A percentile compares a stretch with the other conserved stretches of the same genome.
These are phyloP conservation scores for Ligustrum vulgare DNA, from an alignment of 257 asterid species.

Conservation along the genomic window DNA sequence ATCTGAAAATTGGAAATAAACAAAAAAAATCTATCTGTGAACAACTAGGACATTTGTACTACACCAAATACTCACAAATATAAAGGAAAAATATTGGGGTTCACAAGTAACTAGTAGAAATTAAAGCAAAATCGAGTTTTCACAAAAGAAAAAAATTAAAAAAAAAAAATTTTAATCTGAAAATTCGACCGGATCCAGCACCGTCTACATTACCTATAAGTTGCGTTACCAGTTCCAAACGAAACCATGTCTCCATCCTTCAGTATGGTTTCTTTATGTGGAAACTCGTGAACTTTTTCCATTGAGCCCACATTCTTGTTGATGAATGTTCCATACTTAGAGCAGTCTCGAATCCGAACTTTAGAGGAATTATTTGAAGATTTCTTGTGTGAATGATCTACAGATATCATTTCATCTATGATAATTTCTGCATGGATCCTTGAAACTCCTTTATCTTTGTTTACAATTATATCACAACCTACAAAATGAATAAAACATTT, in stretches of 20 bases:
- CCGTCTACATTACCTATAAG: constrained; percentile 58
- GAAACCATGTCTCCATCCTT: constrained; percentile 78
- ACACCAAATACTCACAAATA: no score
- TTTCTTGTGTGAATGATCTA: constrained; percentile 45
- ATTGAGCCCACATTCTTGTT: constrained; percentile 40
- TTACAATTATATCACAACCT: constrained; percentile 87
- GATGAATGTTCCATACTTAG: constrained; percentile 89
- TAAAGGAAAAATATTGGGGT: no score
- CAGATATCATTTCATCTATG: constrained; percentile 75
- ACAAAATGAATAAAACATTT: constrained; percentile 20
- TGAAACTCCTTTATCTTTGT: constrained; percentile 91
- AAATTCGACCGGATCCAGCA: no score
- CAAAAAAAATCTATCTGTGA: no score
- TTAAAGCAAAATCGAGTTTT: no score
- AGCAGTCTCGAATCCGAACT: constrained; percentile 81
- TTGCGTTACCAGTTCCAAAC: constrained; percentile 92
- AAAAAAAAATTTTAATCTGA: no score
- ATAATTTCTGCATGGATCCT: constrained; percentile 93
- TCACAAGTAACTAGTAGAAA: no score
- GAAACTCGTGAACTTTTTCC: constrained; percentile 78
- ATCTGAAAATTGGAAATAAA: no score
- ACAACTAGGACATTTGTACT: no score
- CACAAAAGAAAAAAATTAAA: no score
- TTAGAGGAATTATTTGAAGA: constrained; percentile 42
- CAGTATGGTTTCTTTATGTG: constrained; percentile 62